phyloP scores from a whole-genome alignment of 75 land plant genomes.

The Pseudotsuga menziesii region DNA sequence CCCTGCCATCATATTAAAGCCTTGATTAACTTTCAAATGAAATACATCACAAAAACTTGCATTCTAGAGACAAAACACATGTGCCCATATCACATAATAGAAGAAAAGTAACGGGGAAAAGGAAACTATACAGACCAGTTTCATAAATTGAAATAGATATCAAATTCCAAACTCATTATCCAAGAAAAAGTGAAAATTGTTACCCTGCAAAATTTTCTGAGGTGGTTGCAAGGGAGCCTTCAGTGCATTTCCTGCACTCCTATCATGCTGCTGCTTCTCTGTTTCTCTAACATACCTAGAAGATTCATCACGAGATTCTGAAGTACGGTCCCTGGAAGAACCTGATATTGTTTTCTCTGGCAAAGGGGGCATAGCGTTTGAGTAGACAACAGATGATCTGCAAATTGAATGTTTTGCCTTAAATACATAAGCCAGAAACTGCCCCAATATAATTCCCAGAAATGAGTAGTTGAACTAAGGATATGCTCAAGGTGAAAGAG shows the following conservation, averaged over 20 bases:
- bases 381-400: constrained; percentile 51
- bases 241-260: constrained; percentile 1
- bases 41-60: background rate
- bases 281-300: constrained; percentile 21
- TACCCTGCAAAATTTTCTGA: constrained; percentile 11
- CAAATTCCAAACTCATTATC: background rate
- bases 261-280: constrained; percentile 14
- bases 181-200: background rate
- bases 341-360: constrained; percentile 15
- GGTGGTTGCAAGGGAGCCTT: constrained; percentile 8
- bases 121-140: background rate
- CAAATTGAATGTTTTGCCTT: background rate
- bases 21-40: background rate
- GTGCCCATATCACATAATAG: background rate
- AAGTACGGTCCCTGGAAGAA: constrained; percentile 36
- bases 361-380: constrained; percentile 28
- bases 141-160: background rate
- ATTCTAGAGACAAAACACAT: background rate
- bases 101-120: background rate
- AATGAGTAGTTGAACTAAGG: background rate
- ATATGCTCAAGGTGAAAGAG: background rate
- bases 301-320: constrained; percentile 27
- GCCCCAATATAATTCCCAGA: background rate
- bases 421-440: background rate
- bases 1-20: constrained; percentile 14